Base-by-base conservation (phyloP, 306 rosid genomes). In the Nissolia schottii region DNA sequence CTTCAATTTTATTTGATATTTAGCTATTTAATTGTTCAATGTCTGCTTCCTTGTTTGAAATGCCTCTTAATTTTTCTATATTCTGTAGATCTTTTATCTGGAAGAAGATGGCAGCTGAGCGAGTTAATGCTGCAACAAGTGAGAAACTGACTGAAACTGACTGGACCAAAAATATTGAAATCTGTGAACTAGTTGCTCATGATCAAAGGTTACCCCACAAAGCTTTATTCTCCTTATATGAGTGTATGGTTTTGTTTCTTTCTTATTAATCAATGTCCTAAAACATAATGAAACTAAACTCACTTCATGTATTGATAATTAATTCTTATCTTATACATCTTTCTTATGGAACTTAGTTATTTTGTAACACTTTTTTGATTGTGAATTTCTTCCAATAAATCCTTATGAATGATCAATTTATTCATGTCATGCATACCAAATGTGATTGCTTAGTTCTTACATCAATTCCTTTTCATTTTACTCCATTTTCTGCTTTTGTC, bases 81-180 rank as follows among this genome's bases (percentile, higher is more conserved):
- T 75, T 64, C 63, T 64, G 45, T 45, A 11, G 65, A 40, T 73
- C 19, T 46, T 16, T n/a, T 58, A 49, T 58, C 54, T 31, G 58
- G 68, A 60, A 59, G 51, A 79, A 79, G 74, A 92, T 92, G 97
- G 96, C 92, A 8, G 80, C 93, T 41, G 90, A 87, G 73, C 86
- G 86, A 67, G 90, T 92, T 64, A 85, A 86, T 46, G 76, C 89
- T 78, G 97, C 97, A 23, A 92, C 97, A 64, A 89, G 87, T 72
- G 96, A 89, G 81, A 92, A 89, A 80, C 83, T 92, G 46, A 35
- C 76, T 38, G 97, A 89, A 77, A 69, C 82, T 66, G 96, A 92
- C 77, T 92, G 97, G 97, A 69, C 32, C 15, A 89, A 89, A 78
- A 92, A 89, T 74, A 92, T 92, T 80, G 83, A 86, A 76, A 87